Percentiles rank a stretch among this genome's conserved stretches.
phyloP scores from a whole-genome alignment of 768 basidiomycete genomes.

The Pulveroboletus sp. region DNA sequence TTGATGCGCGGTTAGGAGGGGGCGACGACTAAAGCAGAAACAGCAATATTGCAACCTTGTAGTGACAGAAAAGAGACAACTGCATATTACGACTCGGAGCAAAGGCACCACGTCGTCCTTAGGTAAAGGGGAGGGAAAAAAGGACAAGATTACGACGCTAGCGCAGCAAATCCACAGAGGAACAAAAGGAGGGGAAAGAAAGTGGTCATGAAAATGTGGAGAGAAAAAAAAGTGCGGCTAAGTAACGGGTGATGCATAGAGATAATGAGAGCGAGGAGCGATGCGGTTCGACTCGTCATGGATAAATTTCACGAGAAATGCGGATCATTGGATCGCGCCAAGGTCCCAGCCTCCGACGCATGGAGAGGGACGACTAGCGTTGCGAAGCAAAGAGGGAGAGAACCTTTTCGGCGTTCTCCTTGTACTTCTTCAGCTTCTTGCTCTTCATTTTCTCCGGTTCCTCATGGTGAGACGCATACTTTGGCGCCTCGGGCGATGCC shows the following conservation, averaged over 20 bases:
- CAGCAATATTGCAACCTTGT: conserved; percentile 29
- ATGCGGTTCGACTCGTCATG: conserved; percentile 20
- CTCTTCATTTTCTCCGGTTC: conserved; percentile 59
- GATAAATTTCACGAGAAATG: conserved; percentile 16
- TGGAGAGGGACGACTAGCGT: conserved; percentile 37
- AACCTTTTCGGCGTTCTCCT: conserved; percentile 82
- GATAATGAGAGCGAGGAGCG: conserved; percentile 17
- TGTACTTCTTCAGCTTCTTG: conserved; percentile 81
- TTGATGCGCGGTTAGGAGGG: conserved; percentile 14
- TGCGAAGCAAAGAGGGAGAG: conserved; percentile 77
- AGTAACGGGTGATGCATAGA: conserved; percentile 28
- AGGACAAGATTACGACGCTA: conserved; percentile 17
- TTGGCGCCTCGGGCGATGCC: conserved; percentile 30
- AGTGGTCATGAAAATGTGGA: conserved; percentile 5
- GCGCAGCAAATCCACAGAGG: conserved; percentile 18
- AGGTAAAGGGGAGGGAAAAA: conserved; percentile 7
- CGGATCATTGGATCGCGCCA: conserved; percentile 9
- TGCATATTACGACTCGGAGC: conserved; percentile 26
- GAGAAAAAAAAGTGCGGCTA: conserved; percentile 17
- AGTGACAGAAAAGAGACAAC: conserved; percentile 23
- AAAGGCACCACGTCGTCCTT: conserved; percentile 27
- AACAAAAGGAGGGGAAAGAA: neutral
- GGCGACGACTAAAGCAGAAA: conserved; percentile 17
- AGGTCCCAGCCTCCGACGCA: conserved; percentile 24
- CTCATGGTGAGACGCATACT: conserved; percentile 30